These are phyloP conservation scores for Cryoendolithus antarcticus DNA, from an alignment of 2,329 filamentous ascomycete genomes.

Conservation along the genomic window DNA sequence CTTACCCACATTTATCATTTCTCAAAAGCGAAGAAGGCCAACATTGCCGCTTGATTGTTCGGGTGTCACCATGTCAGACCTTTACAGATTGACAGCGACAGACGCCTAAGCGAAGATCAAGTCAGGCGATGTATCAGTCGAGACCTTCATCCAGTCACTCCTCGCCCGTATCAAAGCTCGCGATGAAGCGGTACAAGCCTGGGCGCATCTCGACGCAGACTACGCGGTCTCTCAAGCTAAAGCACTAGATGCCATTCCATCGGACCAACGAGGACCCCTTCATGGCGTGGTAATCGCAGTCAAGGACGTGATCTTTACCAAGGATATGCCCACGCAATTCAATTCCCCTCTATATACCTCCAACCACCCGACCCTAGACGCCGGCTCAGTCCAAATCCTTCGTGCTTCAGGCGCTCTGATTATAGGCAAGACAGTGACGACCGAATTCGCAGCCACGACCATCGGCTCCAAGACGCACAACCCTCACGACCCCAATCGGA, in stretches of 20 bases:
- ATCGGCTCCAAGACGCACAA: slow-evolving; percentile 43
- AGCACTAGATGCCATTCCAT: slow-evolving; percentile 38
- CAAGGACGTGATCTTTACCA: slow-evolving; percentile 48
- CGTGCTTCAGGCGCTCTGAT: slow-evolving; percentile 45
- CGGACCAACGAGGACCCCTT: slow-evolving; percentile 38
- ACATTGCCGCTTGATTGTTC: no score
- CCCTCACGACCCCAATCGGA: slow-evolving; percentile 34
- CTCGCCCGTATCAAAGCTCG: slow-evolving; percentile 2
- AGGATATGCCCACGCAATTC: slow-evolving; percentile 44
- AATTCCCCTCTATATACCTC: slow-evolving; percentile 43
- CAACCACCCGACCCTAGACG: slow-evolving; percentile 37
- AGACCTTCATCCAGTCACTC: slow-evolving; percentile 16
- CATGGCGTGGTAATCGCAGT: slow-evolving; percentile 48
- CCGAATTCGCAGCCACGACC: slow-evolving; percentile 49
- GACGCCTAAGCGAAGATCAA: slow-evolving; percentile 29
- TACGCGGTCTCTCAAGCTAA: slow-evolving; percentile 39
- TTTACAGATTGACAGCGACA: slow-evolving; percentile 31
- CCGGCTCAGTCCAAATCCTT: slow-evolving; percentile 39
- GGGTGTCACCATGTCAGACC: not conserved
- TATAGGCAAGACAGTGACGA: slow-evolving; percentile 49
- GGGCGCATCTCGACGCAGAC: slow-evolving; percentile 13
- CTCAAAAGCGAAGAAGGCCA: no score
- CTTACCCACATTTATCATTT: no score
- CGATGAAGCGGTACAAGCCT: slow-evolving; percentile 5
- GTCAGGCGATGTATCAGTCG: slow-evolving; percentile 33